Evolutionary conservation across 257 asterid genomes (phyloP).

Genomic region (Solanum paucissectum): DNA sequence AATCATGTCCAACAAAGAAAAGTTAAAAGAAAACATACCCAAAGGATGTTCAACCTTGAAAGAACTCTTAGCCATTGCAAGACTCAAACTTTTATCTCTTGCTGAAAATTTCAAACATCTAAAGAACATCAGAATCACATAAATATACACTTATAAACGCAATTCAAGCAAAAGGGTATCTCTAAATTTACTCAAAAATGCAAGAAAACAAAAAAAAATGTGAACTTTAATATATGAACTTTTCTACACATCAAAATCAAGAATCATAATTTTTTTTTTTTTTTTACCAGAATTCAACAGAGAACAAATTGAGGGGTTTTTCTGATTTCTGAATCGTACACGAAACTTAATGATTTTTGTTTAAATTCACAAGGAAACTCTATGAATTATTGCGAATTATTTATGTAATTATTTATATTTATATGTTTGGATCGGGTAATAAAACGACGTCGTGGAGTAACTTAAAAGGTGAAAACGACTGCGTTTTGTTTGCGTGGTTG

Average conservation of each 20-base stretch:
- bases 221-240: background rate
- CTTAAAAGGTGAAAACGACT: rapidly evolving
- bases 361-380: background rate
- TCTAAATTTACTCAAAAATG: background rate
- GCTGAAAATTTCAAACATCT: slow-evolving; percentile 42
- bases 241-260: background rate
- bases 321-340: background rate
- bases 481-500: background rate
- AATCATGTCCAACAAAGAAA: background rate
- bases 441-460: background rate
- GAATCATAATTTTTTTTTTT: background rate
- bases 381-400: background rate
- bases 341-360: background rate
- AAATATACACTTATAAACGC: background rate
- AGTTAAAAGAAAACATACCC: slow-evolving; percentile 21
- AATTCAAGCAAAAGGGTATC: background rate
- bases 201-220: background rate
- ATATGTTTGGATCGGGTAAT: background rate
- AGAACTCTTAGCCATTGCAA: slow-evolving; percentile 49
- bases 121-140: slow-evolving; percentile 20
- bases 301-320: background rate
- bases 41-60: slow-evolving; percentile 54
- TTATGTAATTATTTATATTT: background rate
- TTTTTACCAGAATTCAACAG: background rate
- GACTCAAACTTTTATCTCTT: slow-evolving; percentile 26